Conservation (phyloP, 768 basidiomycete genomes). For the Psilocybe subaeruginosa region DNA sequence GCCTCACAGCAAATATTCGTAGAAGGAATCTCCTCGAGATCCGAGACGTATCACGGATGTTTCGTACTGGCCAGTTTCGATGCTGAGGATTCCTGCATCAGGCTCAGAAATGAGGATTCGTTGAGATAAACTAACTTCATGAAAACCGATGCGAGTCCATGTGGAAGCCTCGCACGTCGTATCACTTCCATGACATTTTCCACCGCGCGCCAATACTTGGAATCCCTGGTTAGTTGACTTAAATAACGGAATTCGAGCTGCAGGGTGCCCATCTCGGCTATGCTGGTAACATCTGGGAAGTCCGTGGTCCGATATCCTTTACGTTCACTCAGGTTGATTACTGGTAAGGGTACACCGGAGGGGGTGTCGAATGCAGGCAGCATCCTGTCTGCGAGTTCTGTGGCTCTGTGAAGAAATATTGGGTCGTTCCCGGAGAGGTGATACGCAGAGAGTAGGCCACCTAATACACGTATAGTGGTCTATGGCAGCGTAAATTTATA, state of each 20-base stretch:
- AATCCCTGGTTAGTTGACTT: conserved; percentile 75
- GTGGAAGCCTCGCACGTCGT: conserved; percentile 58
- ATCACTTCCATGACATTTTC: conserved; percentile 78
- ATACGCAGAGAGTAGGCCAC: conserved; percentile 87
- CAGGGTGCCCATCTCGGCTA: conserved; percentile 86
- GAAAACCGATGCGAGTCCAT: conserved; percentile 85
- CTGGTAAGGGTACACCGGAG: conserved; percentile 79
- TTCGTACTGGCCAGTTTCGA: conserved; percentile 45
- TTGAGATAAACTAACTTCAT: conserved; percentile 54
- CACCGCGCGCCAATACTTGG: conserved; percentile 78
- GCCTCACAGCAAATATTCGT: conserved; percentile 82
- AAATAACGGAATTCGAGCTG: conserved; percentile 93
- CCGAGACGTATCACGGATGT: conserved; percentile 84
- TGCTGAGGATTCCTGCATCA: conserved; percentile 25
- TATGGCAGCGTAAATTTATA: conserved; percentile 27
- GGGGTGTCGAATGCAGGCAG: conserved; percentile 82
- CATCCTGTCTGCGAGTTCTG: conserved; percentile 86
- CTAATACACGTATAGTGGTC: conserved; percentile 93
- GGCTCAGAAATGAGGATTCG: background rate
- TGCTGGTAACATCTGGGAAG: conserved; percentile 66
- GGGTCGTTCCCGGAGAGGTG: conserved; percentile 71
- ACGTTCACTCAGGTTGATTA: conserved; percentile 69
- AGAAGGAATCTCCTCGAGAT: conserved; percentile 92
- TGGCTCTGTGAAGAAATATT: conserved; percentile 75
- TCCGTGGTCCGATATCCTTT: conserved; percentile 63